Conservation (phyloP, 176 grass and related monocot genomes). For the Puccinellia tenuiflora region DNA sequence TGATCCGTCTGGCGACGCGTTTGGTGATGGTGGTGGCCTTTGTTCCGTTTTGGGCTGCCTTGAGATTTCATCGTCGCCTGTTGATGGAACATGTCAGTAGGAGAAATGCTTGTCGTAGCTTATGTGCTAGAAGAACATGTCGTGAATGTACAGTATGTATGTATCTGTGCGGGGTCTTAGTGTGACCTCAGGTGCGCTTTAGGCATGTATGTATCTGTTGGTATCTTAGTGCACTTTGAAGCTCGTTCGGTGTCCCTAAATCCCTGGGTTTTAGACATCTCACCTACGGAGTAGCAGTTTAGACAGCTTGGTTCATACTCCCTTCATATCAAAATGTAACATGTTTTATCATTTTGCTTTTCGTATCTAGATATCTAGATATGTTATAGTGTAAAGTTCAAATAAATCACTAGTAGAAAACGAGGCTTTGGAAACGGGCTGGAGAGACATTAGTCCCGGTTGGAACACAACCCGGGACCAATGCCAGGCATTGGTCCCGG, state of each 20-base stretch:
- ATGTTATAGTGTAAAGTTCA: too few species aligned
- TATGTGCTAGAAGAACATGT: background rate
- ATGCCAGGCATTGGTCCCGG: too few species aligned
- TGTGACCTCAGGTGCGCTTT: background rate
- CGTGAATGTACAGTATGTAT: background rate
- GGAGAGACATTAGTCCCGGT: too few species aligned
- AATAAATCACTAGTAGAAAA: too few species aligned
- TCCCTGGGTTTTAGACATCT: too few species aligned
- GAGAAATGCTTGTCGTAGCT: background rate
- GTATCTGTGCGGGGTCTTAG: background rate
- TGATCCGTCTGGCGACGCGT: background rate
- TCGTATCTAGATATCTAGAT: too few species aligned
- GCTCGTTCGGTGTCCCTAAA: background rate
- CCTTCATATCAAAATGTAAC: too few species aligned
- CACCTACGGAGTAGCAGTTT: too few species aligned
- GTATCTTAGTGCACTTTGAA: background rate
- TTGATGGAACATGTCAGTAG: background rate
- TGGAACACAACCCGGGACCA: too few species aligned
- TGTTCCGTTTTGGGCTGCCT: constrained; percentile 4
- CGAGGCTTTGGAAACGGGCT: too few species aligned
- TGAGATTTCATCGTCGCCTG: background rate
- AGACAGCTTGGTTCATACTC: too few species aligned
- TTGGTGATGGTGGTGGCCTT: background rate
- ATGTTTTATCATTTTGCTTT: too few species aligned
- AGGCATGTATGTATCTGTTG: background rate